Base-by-base conservation (phyloP, 2,329 filamentous ascomycete species). In the Emericellopsis cladophorae region DNA sequence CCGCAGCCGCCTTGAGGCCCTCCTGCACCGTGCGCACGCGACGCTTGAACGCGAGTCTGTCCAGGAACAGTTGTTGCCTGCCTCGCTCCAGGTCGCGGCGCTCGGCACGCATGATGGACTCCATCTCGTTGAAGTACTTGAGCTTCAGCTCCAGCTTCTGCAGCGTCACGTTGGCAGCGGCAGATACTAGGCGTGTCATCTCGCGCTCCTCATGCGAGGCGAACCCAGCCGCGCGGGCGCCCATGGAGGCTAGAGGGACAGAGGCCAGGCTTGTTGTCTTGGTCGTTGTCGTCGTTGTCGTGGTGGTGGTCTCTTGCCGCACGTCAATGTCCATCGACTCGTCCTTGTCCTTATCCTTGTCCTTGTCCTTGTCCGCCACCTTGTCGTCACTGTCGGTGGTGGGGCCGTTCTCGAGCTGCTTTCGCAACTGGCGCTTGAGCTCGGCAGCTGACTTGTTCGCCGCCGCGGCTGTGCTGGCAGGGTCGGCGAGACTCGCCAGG, bases 121-220 rank as follows among this genome's bases (percentile, higher is more conserved):
- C 92, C 74, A 98, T 89, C 60, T 98, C 92, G 52, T 85, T 83
- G 63, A 98, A 98, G 59, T 96, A 94, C 54, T 87, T 81, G 44
- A 98, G 73, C 65, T 98, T 98, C 52, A 96, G 69, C 62, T 96
- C 88, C 46, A 96, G 79, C 64, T 98, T 98, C 56, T 95, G 83
- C 29, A 96, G 70, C n/a, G 86, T 90, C 11, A 94, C 73, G 56
- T 98, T 98, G 40, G 95, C 86, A 0, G 88, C 87, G 6, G 88
- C 84, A 3, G 88, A 90, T 9, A 98, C 86, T 37, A 96, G 77
- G 14, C 88, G 84, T 16, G 89, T 94, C 77, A 96, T 92, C 62
- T 95, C 88, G 43, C 93, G 84, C 61, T 98, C 92, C 60, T 96
- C 90, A 51, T 96, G 88, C 4, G 90, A 95, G 23, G 90, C 89